Evolutionary conservation across 768 basidiomycete genomes (phyloP).

Genomic region (Mycena haematopus): DNA sequence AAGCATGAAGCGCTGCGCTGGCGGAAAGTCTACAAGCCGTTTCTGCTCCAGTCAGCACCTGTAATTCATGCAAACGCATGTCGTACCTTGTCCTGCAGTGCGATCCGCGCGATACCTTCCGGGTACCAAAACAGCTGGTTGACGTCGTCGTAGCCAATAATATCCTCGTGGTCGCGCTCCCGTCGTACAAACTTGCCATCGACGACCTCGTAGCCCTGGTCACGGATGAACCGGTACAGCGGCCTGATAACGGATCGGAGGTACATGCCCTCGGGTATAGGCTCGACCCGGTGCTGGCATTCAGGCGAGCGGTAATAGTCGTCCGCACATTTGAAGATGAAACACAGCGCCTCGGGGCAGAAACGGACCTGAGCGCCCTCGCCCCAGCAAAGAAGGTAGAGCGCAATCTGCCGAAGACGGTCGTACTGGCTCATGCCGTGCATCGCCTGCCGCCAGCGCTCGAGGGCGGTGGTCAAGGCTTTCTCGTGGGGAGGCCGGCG

Average conservation of each 20-base stretch:
- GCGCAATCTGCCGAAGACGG: slow-evolving; percentile 92
- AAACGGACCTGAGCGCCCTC: slow-evolving; percentile 98
- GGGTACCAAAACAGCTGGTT: slow-evolving; percentile 99
- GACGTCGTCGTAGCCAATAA: slow-evolving; percentile 98
- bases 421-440: slow-evolving; percentile 99
- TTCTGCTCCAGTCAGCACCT: slow-evolving; percentile 56
- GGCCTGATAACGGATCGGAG: slow-evolving; percentile 90
- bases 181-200: slow-evolving; percentile 94
- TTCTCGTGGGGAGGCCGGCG: slow-evolving; percentile 61
- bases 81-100: slow-evolving; percentile 83
- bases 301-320: slow-evolving; percentile 99
- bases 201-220: slow-evolving; percentile 97
- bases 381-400: slow-evolving; percentile 96
- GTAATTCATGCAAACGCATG: not conserved
- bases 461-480: slow-evolving; percentile 81
- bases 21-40: slow-evolving; percentile 88
- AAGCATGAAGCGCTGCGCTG: slow-evolving; percentile 93
- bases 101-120: slow-evolving; percentile 94
- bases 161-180: slow-evolving; percentile 91
- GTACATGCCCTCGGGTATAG: slow-evolving; percentile 95
- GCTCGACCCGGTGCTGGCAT: slow-evolving; percentile 90
- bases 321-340: slow-evolving; percentile 99
- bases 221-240: slow-evolving; percentile 93
- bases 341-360: slow-evolving; percentile 95
- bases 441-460: slow-evolving; percentile 97